phyloP scores from a whole-genome alignment of 2,329 filamentous ascomycete genomes.

The Nothopassalora personata region DNA sequence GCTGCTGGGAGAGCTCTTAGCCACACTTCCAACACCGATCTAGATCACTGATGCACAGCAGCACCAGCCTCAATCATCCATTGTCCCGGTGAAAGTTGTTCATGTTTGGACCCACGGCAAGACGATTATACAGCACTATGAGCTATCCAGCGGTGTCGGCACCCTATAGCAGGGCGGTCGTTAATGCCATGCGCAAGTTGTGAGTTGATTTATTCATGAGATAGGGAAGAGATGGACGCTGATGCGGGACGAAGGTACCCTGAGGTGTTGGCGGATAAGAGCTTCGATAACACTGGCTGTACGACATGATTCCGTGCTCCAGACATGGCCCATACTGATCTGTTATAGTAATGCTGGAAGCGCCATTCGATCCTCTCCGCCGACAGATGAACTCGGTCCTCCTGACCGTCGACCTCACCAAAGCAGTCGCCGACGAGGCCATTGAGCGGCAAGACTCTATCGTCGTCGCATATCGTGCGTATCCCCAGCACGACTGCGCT shows the following conservation, averaged over 20 bases:
- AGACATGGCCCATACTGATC: neutral
- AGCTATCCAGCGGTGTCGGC: conserved; percentile 40
- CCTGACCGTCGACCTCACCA: conserved; percentile 86
- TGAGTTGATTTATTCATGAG: conserved; percentile 43
- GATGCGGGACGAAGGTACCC: conserved; percentile 61
- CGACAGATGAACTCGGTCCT: conserved; percentile 63
- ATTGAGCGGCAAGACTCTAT: conserved; percentile 70
- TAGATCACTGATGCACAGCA: neutral
- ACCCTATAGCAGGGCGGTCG: conserved; percentile 63
- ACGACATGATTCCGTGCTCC: neutral
- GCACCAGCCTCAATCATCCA: neutral
- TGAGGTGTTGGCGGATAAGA: conserved; percentile 77
- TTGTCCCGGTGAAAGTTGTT: neutral
- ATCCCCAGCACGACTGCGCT: neutral
- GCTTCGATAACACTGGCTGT: conserved; percentile 94
- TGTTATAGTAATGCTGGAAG: conserved; percentile 61
- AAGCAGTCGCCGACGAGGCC: conserved; percentile 82
- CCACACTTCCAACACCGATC: neutral
- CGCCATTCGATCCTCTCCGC: conserved; percentile 54
- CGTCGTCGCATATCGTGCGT: conserved; percentile 80
- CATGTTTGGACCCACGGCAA: conserved; percentile 10
- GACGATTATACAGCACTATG: conserved; percentile 34
- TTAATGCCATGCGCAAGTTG: conserved; percentile 73
- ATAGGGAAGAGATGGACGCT: conserved; percentile 5
- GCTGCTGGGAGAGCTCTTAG: neutral